Percentiles rank a stretch among this genome's conserved stretches.
Evolutionary conservation across 306 rosid genomes (phyloP).

Genomic region (Vigna unguiculata): DNA sequence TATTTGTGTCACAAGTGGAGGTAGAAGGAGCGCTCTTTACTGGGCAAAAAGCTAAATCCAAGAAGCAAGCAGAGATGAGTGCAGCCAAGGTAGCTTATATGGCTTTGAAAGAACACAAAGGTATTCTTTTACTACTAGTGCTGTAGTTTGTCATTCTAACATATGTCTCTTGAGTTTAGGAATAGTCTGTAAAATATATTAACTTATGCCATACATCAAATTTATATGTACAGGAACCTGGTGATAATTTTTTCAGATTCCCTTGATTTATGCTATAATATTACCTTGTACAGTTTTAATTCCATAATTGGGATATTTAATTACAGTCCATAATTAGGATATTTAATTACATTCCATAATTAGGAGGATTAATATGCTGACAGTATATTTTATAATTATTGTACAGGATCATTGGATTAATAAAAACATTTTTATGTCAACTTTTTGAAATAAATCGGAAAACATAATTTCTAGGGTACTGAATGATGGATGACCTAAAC

Average conservation of each 20-base stretch:
- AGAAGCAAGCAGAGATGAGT: constrained; percentile 80
- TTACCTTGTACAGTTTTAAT: too few relatives aligned
- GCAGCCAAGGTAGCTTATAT: constrained; percentile 84
- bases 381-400: too few relatives aligned
- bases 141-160: not conserved
- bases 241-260: too few relatives aligned
- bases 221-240: too few relatives aligned
- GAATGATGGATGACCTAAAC: not conserved
- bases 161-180: not conserved
- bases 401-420: too few relatives aligned
- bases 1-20: constrained; percentile 73
- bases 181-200: too few relatives aligned
- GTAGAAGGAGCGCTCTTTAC: constrained; percentile 60
- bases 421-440: not conserved
- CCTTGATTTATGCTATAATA: too few relatives aligned
- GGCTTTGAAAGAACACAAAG: constrained; percentile 61
- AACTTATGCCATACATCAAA: too few relatives aligned
- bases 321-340: too few relatives aligned
- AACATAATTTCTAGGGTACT: not conserved
- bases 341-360: too few relatives aligned
- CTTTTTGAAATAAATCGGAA: not conserved
- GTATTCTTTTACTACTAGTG: constrained; percentile 39
- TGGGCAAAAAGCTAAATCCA: constrained; percentile 70
- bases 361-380: too few relatives aligned
- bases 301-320: too few relatives aligned